These are phyloP conservation scores for Globisporangium emineosum DNA, from an alignment of 352 stramenopile genomes.

Conservation along the genomic window DNA sequence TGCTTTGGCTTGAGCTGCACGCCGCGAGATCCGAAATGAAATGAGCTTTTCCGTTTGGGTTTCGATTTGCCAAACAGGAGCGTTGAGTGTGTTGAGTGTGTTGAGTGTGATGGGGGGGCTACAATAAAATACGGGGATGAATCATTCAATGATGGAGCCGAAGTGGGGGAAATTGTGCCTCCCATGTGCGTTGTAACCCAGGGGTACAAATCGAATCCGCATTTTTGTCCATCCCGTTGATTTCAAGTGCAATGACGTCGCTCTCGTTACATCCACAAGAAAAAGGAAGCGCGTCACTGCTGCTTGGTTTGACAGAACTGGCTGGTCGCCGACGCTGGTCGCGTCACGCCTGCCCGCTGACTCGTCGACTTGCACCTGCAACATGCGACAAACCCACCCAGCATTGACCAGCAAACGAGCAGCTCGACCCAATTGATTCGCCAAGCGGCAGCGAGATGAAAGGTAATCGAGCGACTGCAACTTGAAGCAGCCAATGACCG, in stretches of 20 bases:
- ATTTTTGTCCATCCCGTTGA: background rate
- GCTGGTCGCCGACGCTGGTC: background rate
- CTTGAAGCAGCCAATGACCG: background rate
- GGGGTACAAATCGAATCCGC: background rate
- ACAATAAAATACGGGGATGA: too few relatives aligned
- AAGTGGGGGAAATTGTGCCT: too few relatives aligned
- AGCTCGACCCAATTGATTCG: background rate
- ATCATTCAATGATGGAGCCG: background rate
- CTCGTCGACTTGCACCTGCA: background rate
- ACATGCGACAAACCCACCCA: constrained; percentile 1
- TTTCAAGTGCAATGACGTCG: constrained; percentile 11
- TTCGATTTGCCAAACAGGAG: constrained; percentile 5
- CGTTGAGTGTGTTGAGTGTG: too few relatives aligned
- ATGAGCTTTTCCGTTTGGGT: background rate
- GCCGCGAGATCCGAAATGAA: constrained; percentile 19
- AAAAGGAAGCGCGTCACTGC: constrained; percentile 1
- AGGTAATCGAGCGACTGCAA: background rate
- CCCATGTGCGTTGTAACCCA: background rate
- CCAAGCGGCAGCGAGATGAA: background rate
- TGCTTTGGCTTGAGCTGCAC: constrained; percentile 10
- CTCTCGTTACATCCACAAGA: background rate
- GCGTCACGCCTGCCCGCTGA: background rate
- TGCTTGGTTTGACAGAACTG: background rate
- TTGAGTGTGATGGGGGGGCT: background rate
- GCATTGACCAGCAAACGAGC: background rate